Conservation (phyloP, 495 filamentous ascomycete species). For the Schizothecium vesticola region DNA sequence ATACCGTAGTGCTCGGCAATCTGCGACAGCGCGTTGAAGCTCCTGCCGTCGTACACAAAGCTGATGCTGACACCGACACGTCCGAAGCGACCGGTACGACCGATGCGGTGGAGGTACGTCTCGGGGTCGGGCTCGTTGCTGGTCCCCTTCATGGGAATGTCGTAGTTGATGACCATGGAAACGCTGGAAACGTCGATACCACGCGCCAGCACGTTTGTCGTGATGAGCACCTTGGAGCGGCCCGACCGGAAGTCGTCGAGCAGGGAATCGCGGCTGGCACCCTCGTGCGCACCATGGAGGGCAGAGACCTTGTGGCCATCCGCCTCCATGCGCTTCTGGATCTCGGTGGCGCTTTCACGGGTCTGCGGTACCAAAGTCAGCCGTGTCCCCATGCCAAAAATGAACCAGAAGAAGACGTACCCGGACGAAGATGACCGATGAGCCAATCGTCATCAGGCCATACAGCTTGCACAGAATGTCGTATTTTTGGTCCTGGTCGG, state of each 20-base stretch:
- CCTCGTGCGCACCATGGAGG: conserved; percentile 81
- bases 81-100: conserved; percentile 93
- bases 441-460: conserved; percentile 88
- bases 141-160: conserved; percentile 56
- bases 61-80: conserved; percentile 93
- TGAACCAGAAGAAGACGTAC: conserved; percentile 41
- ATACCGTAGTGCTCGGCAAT: conserved; percentile 68
- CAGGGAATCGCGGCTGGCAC: conserved; percentile 71
- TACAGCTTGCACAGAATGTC: conserved; percentile 83
- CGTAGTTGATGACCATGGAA: conserved; percentile 97
- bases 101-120: conserved; percentile 97
- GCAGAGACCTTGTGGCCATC: conserved; percentile 90
- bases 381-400: not conserved
- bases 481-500: conserved; percentile 76
- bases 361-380: conserved; percentile 44
- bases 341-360: conserved; percentile 71
- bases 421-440: conserved; percentile 95
- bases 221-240: conserved; percentile 92
- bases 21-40: conserved; percentile 65
- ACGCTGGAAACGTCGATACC: conserved; percentile 97
- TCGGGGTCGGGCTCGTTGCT: conserved; percentile 66
- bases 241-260: conserved; percentile 85
- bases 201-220: conserved; percentile 93
- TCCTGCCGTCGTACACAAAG: conserved; percentile 76
- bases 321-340: conserved; percentile 75